Evolutionary conservation across 345 rosid species (phyloP).

Genomic region (Camelina laxa): DNA sequence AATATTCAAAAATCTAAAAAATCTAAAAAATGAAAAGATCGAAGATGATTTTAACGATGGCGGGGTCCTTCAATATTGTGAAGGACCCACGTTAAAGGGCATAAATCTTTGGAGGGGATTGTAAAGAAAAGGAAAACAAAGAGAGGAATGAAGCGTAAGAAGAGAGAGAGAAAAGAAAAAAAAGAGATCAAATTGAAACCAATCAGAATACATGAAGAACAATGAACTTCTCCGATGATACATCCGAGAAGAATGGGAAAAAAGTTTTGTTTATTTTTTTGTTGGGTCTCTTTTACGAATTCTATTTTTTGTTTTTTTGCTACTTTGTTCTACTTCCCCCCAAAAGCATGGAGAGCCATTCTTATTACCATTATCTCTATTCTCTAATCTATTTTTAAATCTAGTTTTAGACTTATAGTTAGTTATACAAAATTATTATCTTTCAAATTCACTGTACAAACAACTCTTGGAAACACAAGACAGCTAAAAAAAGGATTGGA

Average conservation of each 20-base stretch:
- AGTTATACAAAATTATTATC: neutral
- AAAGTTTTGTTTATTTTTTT: conserved; percentile 13
- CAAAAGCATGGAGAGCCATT: conserved; percentile 47
- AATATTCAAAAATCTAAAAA: neutral
- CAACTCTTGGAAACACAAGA: neutral
- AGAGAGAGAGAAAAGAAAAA: conserved; percentile 1
- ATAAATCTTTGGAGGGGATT: conserved; percentile 29
- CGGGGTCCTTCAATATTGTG: conserved; percentile 58
- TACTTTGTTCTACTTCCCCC: conserved; percentile 31
- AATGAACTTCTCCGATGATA: conserved; percentile 34
- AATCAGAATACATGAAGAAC: conserved; percentile 36
- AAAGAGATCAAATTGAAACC: conserved; percentile 7
- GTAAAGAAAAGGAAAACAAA: conserved; percentile 13
- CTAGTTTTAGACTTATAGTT: conserved; percentile 27
- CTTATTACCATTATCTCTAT: conserved; percentile 25
- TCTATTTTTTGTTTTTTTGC: conserved; percentile 35
- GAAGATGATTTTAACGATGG: conserved; percentile 10
- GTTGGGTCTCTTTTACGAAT: neutral
- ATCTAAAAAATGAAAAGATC: neutral
- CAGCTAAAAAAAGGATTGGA: too few relatives aligned
- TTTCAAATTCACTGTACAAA: neutral
- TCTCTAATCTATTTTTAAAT: conserved; percentile 30
- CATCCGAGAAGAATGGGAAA: conserved; percentile 40
- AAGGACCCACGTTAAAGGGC: conserved; percentile 57
- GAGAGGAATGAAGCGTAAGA: conserved; percentile 22